These are phyloP conservation scores for Sphagnum magellanicum DNA, from an alignment of 228 moss, liverwort and hornwort species.

Conservation along the genomic window DNA sequence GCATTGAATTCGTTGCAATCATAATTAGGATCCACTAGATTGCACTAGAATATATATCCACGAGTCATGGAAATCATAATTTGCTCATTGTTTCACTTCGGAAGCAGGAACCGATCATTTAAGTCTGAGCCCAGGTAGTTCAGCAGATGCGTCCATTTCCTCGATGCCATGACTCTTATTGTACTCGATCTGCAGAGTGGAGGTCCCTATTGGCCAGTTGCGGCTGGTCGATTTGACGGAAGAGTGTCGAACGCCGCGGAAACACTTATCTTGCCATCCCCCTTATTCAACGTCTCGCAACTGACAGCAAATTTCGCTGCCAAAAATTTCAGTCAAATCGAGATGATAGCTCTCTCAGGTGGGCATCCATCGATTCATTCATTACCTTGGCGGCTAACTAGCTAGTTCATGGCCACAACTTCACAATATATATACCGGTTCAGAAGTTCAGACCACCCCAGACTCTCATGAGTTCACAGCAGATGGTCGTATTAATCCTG, in stretches of 20 bases:
- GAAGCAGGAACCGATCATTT: too few relatives aligned
- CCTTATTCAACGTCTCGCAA: slow-evolving; percentile 11
- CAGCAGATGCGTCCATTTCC: too few relatives aligned
- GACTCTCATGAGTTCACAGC: neutral
- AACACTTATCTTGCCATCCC: slow-evolving; percentile 19
- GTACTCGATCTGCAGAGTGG: slow-evolving; percentile 18
- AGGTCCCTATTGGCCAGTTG: slow-evolving; percentile 51
- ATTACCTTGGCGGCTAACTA: too few relatives aligned
- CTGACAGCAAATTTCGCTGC: slow-evolving; percentile 28
- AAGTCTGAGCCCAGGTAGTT: too few relatives aligned
- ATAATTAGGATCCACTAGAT: neutral
- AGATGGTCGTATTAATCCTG: neutral
- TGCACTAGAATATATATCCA: neutral
- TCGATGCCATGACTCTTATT: neutral
- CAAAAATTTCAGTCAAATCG: slow-evolving; percentile 54
- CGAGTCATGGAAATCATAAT: neutral
- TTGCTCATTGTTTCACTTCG: too few relatives aligned
- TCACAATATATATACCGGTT: neutral
- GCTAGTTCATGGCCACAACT: neutral
- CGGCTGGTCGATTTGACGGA: slow-evolving; percentile 70
- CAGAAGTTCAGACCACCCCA: neutral
- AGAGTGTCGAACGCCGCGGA: slow-evolving; percentile 19
- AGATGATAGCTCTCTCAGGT: slow-evolving; percentile 78
- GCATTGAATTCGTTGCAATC: neutral
- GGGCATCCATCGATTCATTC: neutral